Percentiles rank a stretch among this genome's conserved stretches.
Evolutionary conservation across 805 yeast genomes (phyloP).

Genomic region (Lachancea quebecensis): DNA sequence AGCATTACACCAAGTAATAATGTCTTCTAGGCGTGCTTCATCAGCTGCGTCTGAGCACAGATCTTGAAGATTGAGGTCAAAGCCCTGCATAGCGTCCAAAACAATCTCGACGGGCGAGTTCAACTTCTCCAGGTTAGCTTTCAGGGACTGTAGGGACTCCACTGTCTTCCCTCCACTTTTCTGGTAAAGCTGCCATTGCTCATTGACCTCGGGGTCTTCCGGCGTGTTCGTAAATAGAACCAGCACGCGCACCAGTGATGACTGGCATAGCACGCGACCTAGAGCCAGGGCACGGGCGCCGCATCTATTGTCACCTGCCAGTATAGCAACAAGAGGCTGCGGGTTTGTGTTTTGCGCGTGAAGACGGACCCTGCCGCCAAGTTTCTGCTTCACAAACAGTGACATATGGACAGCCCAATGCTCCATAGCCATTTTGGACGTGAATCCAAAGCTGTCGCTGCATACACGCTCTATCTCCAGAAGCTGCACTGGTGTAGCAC

Average conservation of each 20-base stretch:
- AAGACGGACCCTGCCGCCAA: slow-evolving; percentile 67
- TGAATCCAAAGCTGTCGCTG: slow-evolving; percentile 45
- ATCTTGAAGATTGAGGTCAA: slow-evolving; percentile 37
- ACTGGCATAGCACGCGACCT: slow-evolving; percentile 58
- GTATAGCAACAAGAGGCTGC: slow-evolving; percentile 65
- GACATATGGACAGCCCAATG: slow-evolving; percentile 64
- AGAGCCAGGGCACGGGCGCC: slow-evolving; percentile 73
- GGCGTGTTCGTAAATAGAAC: slow-evolving; percentile 35
- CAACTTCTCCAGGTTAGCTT: slow-evolving; percentile 32
- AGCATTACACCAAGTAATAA: slow-evolving; percentile 63
- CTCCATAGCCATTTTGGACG: slow-evolving; percentile 46
- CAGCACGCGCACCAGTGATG: slow-evolving; percentile 64
- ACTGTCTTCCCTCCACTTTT: slow-evolving; percentile 66
- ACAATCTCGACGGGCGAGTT: slow-evolving; percentile 75
- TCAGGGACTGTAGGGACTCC: slow-evolving; percentile 33
- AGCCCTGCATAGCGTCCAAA: slow-evolving; percentile 81
- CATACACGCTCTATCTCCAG: slow-evolving; percentile 64
- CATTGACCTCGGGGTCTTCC: slow-evolving; percentile 32
- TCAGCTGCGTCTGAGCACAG: slow-evolving; percentile 14
- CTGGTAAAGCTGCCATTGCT: slow-evolving; percentile 50
- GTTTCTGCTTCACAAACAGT: slow-evolving; percentile 46
- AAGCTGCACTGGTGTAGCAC: slow-evolving; percentile 72
- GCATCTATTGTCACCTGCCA: slow-evolving; percentile 68
- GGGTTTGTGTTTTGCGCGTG: slow-evolving; percentile 64
- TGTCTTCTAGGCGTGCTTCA: slow-evolving; percentile 24